Evolutionary conservation across 1,284 basidiomycete species (phyloP), one percentile per base, ranked within the genome.

Genomic region (Melampsora americana): DNA sequence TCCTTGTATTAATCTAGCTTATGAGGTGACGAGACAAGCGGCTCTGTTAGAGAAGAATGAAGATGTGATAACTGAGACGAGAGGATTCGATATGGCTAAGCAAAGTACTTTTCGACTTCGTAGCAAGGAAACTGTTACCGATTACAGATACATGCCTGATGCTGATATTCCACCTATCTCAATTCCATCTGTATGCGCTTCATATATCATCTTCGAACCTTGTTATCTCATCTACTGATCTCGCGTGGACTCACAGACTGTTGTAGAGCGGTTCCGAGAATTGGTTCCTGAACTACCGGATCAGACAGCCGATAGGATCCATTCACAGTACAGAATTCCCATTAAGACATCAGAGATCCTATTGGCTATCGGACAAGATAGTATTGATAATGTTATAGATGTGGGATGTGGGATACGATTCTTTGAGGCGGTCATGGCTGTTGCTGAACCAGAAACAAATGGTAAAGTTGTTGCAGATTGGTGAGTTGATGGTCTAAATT

Each of bases 101-200:
- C 90, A 90, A 14, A 87, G 90, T 80, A 99, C 96, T 0, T 95
- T 89, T 84, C 86, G 86, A 26, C 84, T 98, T 77, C 87, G 96
- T 59, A 89, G 88, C 64, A 99, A 99, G 83, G 95, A 97, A 81
- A 92, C 94, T 80, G 90, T 93, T 0, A 91, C 91, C 5, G 95
- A 99, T 82, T 99, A 99, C 83, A 87, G 95, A 7, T 99, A 97
- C 84, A 95, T 99, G 93, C 96, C 96, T 0, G 96, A 99, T 82
- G 90, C 93, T 0, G 98, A 99, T 81, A 84, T 99, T 0, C 92
- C 93, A 0, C 88, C 90, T 0, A 82, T 95, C 5, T 81, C 89
- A 32, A 83, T 97, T n/a, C 77, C 79, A 5, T 48, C 79, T 23
- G 79, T 80, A 26, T 42, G 77, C 70, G 18, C 12, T 39, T 6